Base-by-base conservation (phyloP, 148 eudicot species). In the Chenopodium berlandieri region DNA sequence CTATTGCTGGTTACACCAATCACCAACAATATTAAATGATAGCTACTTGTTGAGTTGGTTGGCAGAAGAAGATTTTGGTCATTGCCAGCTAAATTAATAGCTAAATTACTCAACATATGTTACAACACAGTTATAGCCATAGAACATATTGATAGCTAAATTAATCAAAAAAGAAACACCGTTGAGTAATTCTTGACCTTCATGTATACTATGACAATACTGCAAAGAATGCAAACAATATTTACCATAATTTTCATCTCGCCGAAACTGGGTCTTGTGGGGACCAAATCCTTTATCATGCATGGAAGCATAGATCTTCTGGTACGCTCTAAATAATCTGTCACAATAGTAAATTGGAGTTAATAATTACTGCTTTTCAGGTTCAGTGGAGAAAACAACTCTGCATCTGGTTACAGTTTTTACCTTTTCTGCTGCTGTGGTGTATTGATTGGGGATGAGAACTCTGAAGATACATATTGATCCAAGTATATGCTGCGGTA, bases 181-280 rank as follows among this genome's bases (percentile, higher is more conserved):
- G 44, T 78, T 52, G 54, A 66, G 48, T 46, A 76, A 85, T 63
- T 13, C 62, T 69, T 50, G 79, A 40, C 20, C 2, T 77, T 48
- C 60, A 70, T 13, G 7, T 12, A 56, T 25, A 58, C 25, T 60
- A 23, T n/a, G 44, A 63, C 37, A 30, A 22, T 20, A 52, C 12
- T 3, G 7, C 20, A 47, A 78, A 20, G 25, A 31, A 3, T 27
- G 48, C 68, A 54, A 2, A 66, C 25, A 65, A 75, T 27, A 47
- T n/a, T 83, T 80, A 96, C 99, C 99, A 85, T 94, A 94, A 86
- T 94, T 89, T 82, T 94, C 95, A 78, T 96, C 98, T 88, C 98
- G 91, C 86, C 97, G 91, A 66, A 94, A 96, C 85, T 94, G 99
- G 78, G 99, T 96, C 87, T 89, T 96, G 87, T 96, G 99, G 75